Conservation (phyloP, 2,329 filamentous ascomycete species). For the Arthrobotrys musiformis region DNA sequence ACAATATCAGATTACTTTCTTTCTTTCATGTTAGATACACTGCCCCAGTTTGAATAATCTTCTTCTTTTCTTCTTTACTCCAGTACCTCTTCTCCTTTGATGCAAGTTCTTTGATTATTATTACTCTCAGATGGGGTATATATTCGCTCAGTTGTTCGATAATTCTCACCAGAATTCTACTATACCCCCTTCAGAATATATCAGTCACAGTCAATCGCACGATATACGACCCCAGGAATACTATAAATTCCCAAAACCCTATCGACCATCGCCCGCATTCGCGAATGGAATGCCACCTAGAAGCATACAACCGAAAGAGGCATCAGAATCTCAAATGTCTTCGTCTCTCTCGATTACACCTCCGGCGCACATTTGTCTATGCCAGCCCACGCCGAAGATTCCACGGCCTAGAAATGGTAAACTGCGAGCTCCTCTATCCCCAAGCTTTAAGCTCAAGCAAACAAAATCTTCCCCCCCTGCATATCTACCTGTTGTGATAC, state of each 20-base stretch:
- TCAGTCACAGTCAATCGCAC: conserved; percentile 19
- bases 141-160: conserved; percentile 48
- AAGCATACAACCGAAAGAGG: conserved; percentile 44
- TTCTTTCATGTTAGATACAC: conserved; percentile 32
- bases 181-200: conserved; percentile 44
- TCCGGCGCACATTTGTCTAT: conserved; percentile 58
- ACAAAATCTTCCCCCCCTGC: conserved; percentile 10
- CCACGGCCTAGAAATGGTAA: conserved; percentile 59
- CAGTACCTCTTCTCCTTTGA: conserved; percentile 1
- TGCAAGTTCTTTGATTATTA: conserved; percentile 27
- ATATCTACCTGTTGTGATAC: conserved; percentile 32
- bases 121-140: conserved; percentile 51
- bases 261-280: conserved; percentile 26
- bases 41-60: conserved; percentile 16
- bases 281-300: conserved; percentile 54
- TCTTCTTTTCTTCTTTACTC: background rate
- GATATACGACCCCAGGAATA: conserved; percentile 24
- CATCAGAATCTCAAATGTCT: conserved; percentile 41
- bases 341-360: conserved; percentile 52
- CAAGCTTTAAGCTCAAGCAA: conserved; percentile 24
- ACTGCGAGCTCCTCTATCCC: conserved; percentile 35
- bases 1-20: conserved; percentile 20
- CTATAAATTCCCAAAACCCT: conserved; percentile 39
- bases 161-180: conserved; percentile 39
- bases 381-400: conserved; percentile 59